Base-by-base conservation (phyloP, 352 stramenopile species). In the Blastocystis sp. region DNA sequence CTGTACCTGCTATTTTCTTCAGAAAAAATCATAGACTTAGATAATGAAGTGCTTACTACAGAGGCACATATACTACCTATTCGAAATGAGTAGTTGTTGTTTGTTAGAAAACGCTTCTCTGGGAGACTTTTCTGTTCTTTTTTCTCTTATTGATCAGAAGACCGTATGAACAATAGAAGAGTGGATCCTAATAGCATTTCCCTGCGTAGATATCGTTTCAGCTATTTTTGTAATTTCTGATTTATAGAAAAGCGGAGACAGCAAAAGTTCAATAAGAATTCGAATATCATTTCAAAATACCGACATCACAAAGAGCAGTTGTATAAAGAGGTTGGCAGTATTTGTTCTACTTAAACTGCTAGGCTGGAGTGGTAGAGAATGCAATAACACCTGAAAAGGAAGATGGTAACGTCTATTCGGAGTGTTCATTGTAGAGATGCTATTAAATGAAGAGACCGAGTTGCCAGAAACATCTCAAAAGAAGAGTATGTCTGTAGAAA, bases 11-110 rank as follows among this genome's bases (percentile, higher is more conserved):
- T 88, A 4, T 88, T 88, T n/a, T 70, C 50, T 3, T 64, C 59
- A 2, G n/a, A 88, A 20, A n/a, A 11, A 18, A 45, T 78, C n/a
- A 56, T 88, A 8, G 76, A 88, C 34, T 88, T 88, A n/a, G 4
- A 81, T n/a, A 88, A 88, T 34, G 64, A 70, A n/a, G 24, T 88
- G 34, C 50, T 88, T 30, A 78, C 59, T 47, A 88, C 76, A 20
- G 76, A 88, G 43, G 59, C 30, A n/a, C 76, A 88, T 70, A 81
- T 81, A 39, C n/a, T 81, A 34, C 70, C 70, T 65, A 65, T 81
- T 64, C 68, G 64, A 41, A 41, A 55, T 24, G 9, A 39, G 30
- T 81, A 11, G 9, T 59, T 59, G 11, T 63, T 81, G 70, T 81
- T 81, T 81, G 70, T 81, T 64, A 41, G 55, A 7, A 63, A 43